Base-by-base conservation (phyloP, 306 rosid genomes). In the Carpinus fangiana region DNA sequence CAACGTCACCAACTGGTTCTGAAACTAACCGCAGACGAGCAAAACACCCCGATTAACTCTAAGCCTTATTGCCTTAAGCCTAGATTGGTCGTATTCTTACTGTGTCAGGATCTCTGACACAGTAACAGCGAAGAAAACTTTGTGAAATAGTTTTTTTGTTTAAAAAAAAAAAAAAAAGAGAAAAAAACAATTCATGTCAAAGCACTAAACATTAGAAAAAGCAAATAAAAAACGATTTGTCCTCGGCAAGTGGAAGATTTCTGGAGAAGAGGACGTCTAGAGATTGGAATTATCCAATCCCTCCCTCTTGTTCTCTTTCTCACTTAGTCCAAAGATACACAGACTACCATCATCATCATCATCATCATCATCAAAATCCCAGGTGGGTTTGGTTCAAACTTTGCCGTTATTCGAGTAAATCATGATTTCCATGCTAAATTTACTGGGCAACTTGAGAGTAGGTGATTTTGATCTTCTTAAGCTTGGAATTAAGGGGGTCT, bases 191-290 rank as follows among this genome's bases (percentile, higher is more conserved):
- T 61, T 81, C 73, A 75, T 76, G 83, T 83, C 87, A 85, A 83
- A 78, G 70, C 87, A 81, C 86, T 66, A 21, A 50, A 73, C 78
- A 56, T 16, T 78, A 61, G n/a, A 76, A 83, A 73, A 86, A 76
- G 61, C 34, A n/a, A 65, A 79, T 82, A 77, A 84, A 81, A 87
- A 75, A 79, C 69, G 5, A 74, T 79, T 72, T 53, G 64, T 78
- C 86, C 26, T 88, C 67, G 86, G 86, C 78, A 78, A 85, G 87
- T 74, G 90, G 89, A 89, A 75, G 80, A 73, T 74, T 81, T 87
- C 79, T 50, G 73, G 86, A 71, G 78, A 81, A 84, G 87, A 86
- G 82, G 90, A 82, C 86, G 66, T 87, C 85, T 80, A 53, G 89
- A 88, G 87, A 86, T 86, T 88, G 88, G 91, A 82, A 86, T 74